Percentiles rank a stretch among this genome's conserved stretches.
phyloP scores from a whole-genome alignment of 164 flowering plant genomes.

The Vitis amurensis region DNA sequence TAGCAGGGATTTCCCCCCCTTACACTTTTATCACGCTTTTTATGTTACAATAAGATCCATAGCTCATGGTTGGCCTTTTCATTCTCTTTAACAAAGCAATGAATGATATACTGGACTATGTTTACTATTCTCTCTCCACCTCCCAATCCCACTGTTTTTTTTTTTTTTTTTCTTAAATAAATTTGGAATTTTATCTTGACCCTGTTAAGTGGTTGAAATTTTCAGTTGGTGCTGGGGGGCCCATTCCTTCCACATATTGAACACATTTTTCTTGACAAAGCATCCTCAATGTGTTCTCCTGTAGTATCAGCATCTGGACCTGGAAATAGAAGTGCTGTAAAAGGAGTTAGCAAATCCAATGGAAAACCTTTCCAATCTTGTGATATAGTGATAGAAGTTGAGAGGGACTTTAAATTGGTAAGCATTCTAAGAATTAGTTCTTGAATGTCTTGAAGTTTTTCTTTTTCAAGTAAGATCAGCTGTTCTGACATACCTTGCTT shows the following conservation, averaged over 20 bases:
- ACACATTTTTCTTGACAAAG: constrained; percentile 69
- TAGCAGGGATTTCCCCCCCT: too few relatives aligned
- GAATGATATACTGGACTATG: too few relatives aligned
- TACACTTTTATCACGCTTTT: not conserved
- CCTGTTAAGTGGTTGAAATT: constrained; percentile 8
- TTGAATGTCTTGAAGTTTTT: not conserved
- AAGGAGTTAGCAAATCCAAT: constrained; percentile 30
- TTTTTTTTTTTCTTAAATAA: not conserved
- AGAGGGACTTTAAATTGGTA: constrained; percentile 63
- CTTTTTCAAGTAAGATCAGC: not conserved
- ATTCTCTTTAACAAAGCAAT: too few relatives aligned
- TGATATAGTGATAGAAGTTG: constrained; percentile 56
- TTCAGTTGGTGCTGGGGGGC: constrained; percentile 86
- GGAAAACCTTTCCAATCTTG: constrained; percentile 62
- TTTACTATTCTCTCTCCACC: too few relatives aligned
- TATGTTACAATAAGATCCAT: not conserved
- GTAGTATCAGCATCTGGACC: constrained; percentile 67
- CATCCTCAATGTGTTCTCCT: constrained; percentile 62
- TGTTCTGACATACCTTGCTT: not conserved
- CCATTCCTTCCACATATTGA: constrained; percentile 88
- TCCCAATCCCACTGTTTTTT: too few relatives aligned
- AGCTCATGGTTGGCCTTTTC: too few relatives aligned
- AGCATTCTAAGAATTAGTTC: constrained; percentile 6
- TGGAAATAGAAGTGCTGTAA: constrained; percentile 54
- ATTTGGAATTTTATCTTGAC: constrained; percentile 5